Evolutionary conservation across 495 filamentous ascomycete species (phyloP).

Genomic region (Choiromyces venosus): DNA sequence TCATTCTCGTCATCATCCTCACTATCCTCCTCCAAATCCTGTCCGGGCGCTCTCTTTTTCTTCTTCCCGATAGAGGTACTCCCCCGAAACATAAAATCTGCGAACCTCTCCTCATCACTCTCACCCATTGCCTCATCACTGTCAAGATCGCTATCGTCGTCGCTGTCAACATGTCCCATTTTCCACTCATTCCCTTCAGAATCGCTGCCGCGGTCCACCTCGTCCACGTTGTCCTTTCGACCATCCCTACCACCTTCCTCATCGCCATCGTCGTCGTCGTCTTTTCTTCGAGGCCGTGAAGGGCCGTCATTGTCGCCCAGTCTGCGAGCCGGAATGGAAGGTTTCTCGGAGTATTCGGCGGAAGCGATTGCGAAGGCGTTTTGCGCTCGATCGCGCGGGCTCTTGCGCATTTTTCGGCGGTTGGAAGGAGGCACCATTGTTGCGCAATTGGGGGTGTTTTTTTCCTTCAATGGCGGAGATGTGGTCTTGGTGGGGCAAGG

Average conservation of each 20-base stretch:
- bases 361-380: conserved; percentile 83
- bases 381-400: conserved; percentile 54
- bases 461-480: not conserved
- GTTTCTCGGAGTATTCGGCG: conserved; percentile 51
- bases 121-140: conserved; percentile 90
- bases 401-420: conserved; percentile 35
- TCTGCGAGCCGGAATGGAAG: conserved; percentile 53
- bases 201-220: conserved; percentile 60
- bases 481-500: not conserved
- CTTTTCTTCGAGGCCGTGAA: conserved; percentile 36
- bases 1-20: conserved; percentile 51
- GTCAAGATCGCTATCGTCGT: conserved; percentile 79
- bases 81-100: conserved; percentile 66
- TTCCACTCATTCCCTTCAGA: conserved; percentile 87
- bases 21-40: conserved; percentile 46
- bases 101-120: conserved; percentile 78
- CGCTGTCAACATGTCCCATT: conserved; percentile 65
- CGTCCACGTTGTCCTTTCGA: not conserved
- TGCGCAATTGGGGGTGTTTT: conserved; percentile 6
- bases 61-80: conserved; percentile 54
- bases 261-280: conserved; percentile 48
- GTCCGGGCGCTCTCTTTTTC: conserved; percentile 33
- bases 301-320: conserved; percentile 54
- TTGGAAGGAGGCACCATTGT: conserved; percentile 13
- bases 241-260: conserved; percentile 43